Base-by-base conservation (phyloP, 129 eudicot genomes). In the Arctium lappa region DNA sequence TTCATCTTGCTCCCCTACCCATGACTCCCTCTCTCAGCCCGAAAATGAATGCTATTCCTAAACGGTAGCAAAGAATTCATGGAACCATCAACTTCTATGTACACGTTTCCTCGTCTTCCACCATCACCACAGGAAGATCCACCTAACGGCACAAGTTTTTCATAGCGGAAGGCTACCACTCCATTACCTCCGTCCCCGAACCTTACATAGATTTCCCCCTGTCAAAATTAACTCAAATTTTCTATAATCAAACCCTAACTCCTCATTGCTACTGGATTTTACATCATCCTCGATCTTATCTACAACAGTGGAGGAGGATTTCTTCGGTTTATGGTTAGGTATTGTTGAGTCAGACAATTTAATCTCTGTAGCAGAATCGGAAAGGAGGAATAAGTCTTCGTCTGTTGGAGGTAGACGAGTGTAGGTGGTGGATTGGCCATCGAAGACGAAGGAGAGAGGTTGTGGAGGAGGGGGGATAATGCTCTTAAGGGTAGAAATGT, bases 61-160 rank as follows among this genome's bases (percentile, higher is more conserved):
- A 95, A 93, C 12, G 97, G 93, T 77, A 95, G 79, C 84, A 95
- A 69, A 0, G 97, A 93, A 80, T 93, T 95, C 97, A 95, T 88
- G 0, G 97, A 82, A 36, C 87, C 83, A 78, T 91, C 97, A 15
- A 91, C 99, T 74, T 91, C 95, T 69, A 93, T 40, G 65, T 90
- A 95, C 77, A 91, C 97, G 81, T 93, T 92, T 31, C 99, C 98
- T 4, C 99, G 98, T 76, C 97, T 85, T 39, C 99, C 97, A 9
- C 98, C 99, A 69, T 95, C 99, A 16, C 99, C 99, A 3, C 99
- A 97, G 0, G 98, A 91, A 3, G 99, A 98, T 29, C 99, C 98
- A 29, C 98, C 99, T 5, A 90, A 84, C 2, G 99, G 98, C 71
- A 93, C 97, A 39, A 84, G 93, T 69, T 95, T 95, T 89, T 95